Evolutionary conservation across 148 eudicot species (phyloP).

Genomic region (Camellia granthamiana): DNA sequence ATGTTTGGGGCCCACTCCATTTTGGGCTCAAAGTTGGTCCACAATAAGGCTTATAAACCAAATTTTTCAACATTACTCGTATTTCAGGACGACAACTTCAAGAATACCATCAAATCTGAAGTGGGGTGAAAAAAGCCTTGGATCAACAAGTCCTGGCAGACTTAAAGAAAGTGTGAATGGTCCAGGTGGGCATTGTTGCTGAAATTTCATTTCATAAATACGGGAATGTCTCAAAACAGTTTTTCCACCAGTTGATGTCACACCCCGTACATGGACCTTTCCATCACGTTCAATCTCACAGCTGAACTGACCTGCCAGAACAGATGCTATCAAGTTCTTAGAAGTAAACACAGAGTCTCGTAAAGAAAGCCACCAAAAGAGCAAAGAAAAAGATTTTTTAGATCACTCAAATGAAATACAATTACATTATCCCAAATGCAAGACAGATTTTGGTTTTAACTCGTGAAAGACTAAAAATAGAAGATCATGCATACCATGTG

Average conservation of each 20-base stretch:
- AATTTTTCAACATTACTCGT: not conserved
- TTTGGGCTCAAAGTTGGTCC: too few species aligned
- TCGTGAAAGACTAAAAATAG: not conserved
- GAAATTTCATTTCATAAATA: constrained; percentile 38
- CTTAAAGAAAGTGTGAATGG: constrained; percentile 38
- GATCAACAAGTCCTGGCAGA: constrained; percentile 45
- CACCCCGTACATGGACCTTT: constrained; percentile 53
- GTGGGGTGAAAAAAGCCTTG: constrained; percentile 36
- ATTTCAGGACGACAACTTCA: constrained; percentile 38
- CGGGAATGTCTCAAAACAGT: constrained; percentile 41
- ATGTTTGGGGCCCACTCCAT: too few species aligned
- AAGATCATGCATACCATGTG: constrained; percentile 1
- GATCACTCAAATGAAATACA: not conserved
- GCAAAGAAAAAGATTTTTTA: not conserved
- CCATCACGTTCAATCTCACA: constrained; percentile 80
- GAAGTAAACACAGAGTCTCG: not conserved
- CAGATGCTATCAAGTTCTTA: not conserved
- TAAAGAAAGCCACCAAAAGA: not conserved
- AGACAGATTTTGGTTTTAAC: not conserved
- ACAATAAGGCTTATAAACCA: too few species aligned
- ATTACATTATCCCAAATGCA: not conserved
- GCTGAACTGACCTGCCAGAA: constrained; percentile 61
- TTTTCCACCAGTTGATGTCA: constrained; percentile 46
- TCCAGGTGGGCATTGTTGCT: constrained; percentile 43
- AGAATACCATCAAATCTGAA: constrained; percentile 44